Conservation (phyloP, 2,329 filamentous ascomycete species). For the Lomentospora prolificans region DNA sequence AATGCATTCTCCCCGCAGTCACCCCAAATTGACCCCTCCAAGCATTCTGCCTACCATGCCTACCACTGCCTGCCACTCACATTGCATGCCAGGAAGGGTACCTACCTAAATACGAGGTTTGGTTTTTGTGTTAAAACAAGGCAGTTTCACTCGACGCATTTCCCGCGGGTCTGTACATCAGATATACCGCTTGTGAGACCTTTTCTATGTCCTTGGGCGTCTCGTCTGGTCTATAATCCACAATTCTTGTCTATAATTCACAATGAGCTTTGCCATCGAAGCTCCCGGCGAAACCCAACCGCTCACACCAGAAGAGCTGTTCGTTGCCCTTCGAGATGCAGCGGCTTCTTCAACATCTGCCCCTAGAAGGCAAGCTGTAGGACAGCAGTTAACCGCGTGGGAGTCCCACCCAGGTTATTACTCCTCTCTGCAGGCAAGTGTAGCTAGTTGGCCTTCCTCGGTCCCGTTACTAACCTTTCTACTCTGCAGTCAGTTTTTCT, state of each 20-base stretch:
- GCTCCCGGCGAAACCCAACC: slow-evolving; percentile 73
- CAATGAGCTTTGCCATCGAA: slow-evolving; percentile 66
- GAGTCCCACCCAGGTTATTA: slow-evolving; percentile 58
- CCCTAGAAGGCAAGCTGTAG: slow-evolving; percentile 54
- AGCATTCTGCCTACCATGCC: neutral
- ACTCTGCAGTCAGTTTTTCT: slow-evolving; percentile 61
- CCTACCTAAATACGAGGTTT: neutral
- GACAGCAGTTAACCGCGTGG: slow-evolving; percentile 64
- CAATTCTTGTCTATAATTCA: too few relatives aligned
- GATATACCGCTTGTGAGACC: neutral
- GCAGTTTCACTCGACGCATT: neutral
- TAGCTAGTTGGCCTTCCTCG: slow-evolving; percentile 8
- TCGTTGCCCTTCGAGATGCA: slow-evolving; percentile 53
- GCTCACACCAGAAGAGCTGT: slow-evolving; percentile 52
- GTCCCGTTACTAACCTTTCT: neutral
- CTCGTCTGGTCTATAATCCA: neutral
- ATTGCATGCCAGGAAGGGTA: neutral
- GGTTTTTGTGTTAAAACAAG: neutral
- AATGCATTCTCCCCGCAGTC: neutral
- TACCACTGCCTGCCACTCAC: neutral
- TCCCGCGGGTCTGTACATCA: neutral
- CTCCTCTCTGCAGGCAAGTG: slow-evolving; percentile 53
- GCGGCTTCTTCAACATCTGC: slow-evolving; percentile 53
- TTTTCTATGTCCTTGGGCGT: neutral
- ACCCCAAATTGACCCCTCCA: neutral